Evolutionary conservation across 2,329 filamentous ascomycete species (phyloP).

Genomic region (Neonectria ditissima): DNA sequence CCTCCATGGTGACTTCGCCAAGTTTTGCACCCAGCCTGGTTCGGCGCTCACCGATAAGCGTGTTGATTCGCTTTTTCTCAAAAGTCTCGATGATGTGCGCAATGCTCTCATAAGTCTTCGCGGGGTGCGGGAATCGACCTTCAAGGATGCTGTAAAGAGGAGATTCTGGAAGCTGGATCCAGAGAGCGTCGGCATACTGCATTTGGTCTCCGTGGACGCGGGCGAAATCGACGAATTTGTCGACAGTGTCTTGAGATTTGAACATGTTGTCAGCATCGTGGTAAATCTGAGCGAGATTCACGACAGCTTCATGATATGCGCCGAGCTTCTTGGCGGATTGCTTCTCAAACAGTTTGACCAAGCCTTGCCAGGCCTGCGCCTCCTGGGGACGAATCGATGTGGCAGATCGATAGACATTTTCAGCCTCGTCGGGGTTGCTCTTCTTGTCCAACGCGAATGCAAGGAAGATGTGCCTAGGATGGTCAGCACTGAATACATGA

Average conservation of each 20-base stretch:
- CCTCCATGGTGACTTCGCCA: conserved; percentile 85
- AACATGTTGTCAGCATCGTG: conserved; percentile 72
- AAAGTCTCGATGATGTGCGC: conserved; percentile 86
- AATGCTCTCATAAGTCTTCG: conserved; percentile 83
- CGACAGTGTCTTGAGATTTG: conserved; percentile 75
- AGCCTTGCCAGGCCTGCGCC: conserved; percentile 89
- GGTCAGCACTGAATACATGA: conserved; percentile 29
- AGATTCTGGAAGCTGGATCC: conserved; percentile 81
- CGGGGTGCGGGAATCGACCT: conserved; percentile 83
- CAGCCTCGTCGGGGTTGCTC: conserved; percentile 76
- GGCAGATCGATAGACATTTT: conserved; percentile 80
- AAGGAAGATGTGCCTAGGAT: conserved; percentile 79
- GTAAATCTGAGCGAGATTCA: conserved; percentile 81
- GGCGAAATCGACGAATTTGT: conserved; percentile 83
- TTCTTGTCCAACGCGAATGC: conserved; percentile 87
- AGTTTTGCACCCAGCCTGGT: conserved; percentile 88
- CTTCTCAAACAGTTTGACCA: conserved; percentile 87
- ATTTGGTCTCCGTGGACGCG: conserved; percentile 76
- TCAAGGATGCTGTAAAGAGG: conserved; percentile 86
- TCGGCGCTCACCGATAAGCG: conserved; percentile 86
- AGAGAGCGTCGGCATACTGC: conserved; percentile 82
- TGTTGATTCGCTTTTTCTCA: conserved; percentile 91
- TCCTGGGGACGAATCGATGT: conserved; percentile 79
- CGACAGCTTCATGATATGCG: conserved; percentile 78
- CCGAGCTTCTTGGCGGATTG: conserved; percentile 76